Evolutionary conservation across 2,329 filamentous ascomycete genomes (phyloP).

Genomic region (Teratosphaeria viscida): DNA sequence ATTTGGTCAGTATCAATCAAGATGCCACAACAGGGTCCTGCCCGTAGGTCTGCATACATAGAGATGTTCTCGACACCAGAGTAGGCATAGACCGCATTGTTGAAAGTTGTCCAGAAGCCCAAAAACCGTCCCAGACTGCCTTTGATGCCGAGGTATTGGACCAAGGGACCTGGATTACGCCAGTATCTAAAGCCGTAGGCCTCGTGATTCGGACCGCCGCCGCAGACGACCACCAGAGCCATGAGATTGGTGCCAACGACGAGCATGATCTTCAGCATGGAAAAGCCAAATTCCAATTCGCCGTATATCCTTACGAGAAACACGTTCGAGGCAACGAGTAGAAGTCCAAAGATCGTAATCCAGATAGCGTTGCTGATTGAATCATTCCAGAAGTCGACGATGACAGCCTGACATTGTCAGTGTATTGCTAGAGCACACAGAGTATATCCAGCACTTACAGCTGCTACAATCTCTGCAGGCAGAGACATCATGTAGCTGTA

Average conservation of each 20-base stretch:
- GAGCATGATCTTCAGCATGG: conserved; percentile 31
- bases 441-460: conserved; percentile 1
- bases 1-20: too few species aligned
- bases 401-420: conserved; percentile 2
- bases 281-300: conserved; percentile 35
- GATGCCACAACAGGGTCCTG: too few species aligned
- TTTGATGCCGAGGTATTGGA: conserved; percentile 16
- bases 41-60: not conserved
- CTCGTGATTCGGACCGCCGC: conserved; percentile 30
- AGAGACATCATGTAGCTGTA: conserved; percentile 9
- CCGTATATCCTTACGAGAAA: conserved; percentile 1
- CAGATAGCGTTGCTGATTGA: conserved; percentile 4
- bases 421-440: not conserved
- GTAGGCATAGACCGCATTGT: conserved; percentile 47
- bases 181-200: conserved; percentile 36
- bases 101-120: conserved; percentile 38
- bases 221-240: conserved; percentile 9
- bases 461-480: conserved; percentile 16
- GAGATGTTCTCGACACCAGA: conserved; percentile 9
- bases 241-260: conserved; percentile 27
- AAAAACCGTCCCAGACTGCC: conserved; percentile 28
- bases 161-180: conserved; percentile 32
- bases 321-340: conserved; percentile 10
- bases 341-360: conserved; percentile 13
- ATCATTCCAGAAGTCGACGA: conserved; percentile 15